phyloP scores from a whole-genome alignment of 2,329 filamentous ascomycete genomes.

The Aureobasidium sp. region DNA sequence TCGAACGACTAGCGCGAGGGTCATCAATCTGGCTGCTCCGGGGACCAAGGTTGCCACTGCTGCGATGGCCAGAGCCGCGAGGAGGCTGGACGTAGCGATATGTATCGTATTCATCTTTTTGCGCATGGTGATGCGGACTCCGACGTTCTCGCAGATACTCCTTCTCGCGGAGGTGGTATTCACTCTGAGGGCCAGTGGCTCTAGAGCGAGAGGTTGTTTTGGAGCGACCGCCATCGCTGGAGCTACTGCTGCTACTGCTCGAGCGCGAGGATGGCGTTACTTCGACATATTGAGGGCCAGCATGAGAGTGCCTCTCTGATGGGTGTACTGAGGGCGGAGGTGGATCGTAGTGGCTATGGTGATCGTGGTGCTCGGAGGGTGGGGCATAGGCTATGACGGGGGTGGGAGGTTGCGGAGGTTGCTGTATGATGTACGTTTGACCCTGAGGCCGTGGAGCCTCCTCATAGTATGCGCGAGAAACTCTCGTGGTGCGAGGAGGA shows the following conservation, averaged over 20 bases:
- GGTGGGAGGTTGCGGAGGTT: conserved; percentile 17
- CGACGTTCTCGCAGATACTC: conserved; percentile 36
- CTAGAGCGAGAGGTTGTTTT: conserved; percentile 21
- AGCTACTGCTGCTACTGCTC: conserved; percentile 21
- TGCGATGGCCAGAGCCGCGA: conserved; percentile 11
- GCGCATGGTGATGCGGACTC: conserved; percentile 20
- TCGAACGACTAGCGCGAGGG: conserved; percentile 21
- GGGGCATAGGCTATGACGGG: conserved; percentile 31
- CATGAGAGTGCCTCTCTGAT: conserved; percentile 21
- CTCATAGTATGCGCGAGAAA: conserved; percentile 19
- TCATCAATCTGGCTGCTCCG: conserved; percentile 21
- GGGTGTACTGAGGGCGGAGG: conserved; percentile 26
- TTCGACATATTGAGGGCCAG: conserved; percentile 38
- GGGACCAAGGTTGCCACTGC: conserved; percentile 20
- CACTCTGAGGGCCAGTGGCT: conserved; percentile 21
- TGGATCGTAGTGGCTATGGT: conserved; percentile 33
- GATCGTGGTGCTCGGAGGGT: conserved; percentile 30
- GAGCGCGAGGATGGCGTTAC: conserved; percentile 31
- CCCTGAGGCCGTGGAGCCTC: conserved; percentile 20
- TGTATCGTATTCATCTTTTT: conserved; percentile 36
- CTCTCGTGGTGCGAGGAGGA: conserved; percentile 20
- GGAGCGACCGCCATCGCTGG: conserved; percentile 27
- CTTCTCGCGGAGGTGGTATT: conserved; percentile 39
- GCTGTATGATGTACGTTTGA: conserved; percentile 18
- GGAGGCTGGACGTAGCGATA: conserved; percentile 41